Evolutionary conservation across 1,139 yeast genomes (phyloP), one percentile per base, ranked within the genome.

Genomic region (Geotrichum fermentans): DNA sequence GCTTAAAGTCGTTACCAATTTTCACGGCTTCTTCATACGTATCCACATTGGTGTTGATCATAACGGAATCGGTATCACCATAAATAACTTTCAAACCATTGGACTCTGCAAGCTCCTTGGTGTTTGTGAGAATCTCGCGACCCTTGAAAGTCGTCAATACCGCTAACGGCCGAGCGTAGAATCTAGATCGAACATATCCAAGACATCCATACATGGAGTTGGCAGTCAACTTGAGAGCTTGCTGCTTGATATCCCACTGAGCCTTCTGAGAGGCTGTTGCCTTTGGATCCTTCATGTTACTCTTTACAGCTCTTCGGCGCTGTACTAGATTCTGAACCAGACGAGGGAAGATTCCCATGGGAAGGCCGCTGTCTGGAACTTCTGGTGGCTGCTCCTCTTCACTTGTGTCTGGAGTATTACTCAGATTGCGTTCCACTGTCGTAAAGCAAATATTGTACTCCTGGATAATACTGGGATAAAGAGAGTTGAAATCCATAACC

Each of bases 171-270:
- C 88, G 83, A 11, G 98, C 99, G 63, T 90, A 92, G 66, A 94
- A 94, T 61, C 98, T 78, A 21, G 97, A 89, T 60, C 84, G 79
- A 10, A 85, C 84, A 66, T 83, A 90, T 56, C 98, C 99, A 60
- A 94, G 77, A 77, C 98, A 94, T 64, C 99, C 99, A 69, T 94
- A 94, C 97, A 94, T 92, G 28, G 98, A 92, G 68, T 94, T 94
- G 17, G 99, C 99, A 1, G 98, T 94, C 62, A 94, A 75, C 66
- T 94, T 94, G 63, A 94, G 77, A 0, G 98, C 98, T 63, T 86
- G 95, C 67, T 94, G 98, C 62, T 90, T 88, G 62, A 89, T 89
- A 67, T 94, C 98, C 73, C 85, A 89, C 50, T 69, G 73, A 0
- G 69, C 63, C 32, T 52, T 56, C 63, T 90, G 96, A 0, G 83